Percentiles rank a stretch among this genome's conserved stretches.
Conservation (phyloP, 1,284 basidiomycete species). For the Moesziomyces sp. region DNA sequence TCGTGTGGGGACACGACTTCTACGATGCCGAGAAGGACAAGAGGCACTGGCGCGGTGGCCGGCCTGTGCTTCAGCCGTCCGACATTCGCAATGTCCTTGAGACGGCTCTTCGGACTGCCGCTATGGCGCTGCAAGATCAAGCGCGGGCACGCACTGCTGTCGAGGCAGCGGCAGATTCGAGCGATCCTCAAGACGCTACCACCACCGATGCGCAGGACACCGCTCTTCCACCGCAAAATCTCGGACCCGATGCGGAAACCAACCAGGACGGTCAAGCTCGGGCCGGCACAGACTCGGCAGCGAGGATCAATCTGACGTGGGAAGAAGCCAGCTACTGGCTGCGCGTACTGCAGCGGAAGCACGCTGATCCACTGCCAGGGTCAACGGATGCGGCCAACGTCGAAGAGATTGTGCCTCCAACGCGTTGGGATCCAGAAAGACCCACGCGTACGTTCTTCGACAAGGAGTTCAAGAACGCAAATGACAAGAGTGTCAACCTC, state of each 20-base stretch:
- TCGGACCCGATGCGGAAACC: neutral
- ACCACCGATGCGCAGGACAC: neutral
- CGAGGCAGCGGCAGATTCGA: neutral
- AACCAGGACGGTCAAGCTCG: conserved; percentile 7
- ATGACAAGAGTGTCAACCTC: conserved; percentile 36
- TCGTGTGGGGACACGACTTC: conserved; percentile 48
- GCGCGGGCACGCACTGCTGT: conserved; percentile 1
- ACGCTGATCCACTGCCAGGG: neutral
- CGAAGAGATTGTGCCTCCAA: conserved; percentile 13
- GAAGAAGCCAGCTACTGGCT: conserved; percentile 50
- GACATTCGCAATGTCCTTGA: conserved; percentile 18
- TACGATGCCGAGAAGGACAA: conserved; percentile 35
- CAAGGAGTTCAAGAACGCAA: conserved; percentile 43
- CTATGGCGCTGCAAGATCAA: conserved; percentile 23
- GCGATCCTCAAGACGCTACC: neutral
- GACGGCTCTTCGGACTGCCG: conserved; percentile 17
- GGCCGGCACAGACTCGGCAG: conserved; percentile 6
- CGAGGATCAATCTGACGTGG: conserved; percentile 30
- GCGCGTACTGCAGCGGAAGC: conserved; percentile 18
- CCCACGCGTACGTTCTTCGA: conserved; percentile 45
- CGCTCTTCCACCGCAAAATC: neutral
- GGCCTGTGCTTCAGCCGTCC: conserved; percentile 11
- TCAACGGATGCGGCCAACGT: neutral
- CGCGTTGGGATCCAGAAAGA: conserved; percentile 43
- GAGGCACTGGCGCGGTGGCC: conserved; percentile 31